Percentiles rank a stretch among this genome's conserved stretches.
These are phyloP conservation scores for Kingdonia uniflora DNA, from an alignment of 164 flowering plant genomes.

Conservation along the genomic window DNA sequence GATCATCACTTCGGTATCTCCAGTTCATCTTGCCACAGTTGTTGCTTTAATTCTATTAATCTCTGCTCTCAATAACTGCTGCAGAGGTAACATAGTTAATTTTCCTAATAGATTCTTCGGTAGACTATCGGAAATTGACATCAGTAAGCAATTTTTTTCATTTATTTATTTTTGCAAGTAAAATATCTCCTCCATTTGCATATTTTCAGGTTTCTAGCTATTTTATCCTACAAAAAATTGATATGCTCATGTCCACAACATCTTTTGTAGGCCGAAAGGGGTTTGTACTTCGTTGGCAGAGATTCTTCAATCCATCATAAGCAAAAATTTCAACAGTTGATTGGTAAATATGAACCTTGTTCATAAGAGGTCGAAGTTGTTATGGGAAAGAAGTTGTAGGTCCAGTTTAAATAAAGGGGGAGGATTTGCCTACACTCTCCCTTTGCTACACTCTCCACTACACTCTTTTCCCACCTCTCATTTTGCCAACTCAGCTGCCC, in stretches of 20 bases:
- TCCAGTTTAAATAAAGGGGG: conserved; percentile 8
- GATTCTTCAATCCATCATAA: conserved; percentile 40
- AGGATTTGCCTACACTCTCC: too few relatives aligned
- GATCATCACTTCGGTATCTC: too few relatives aligned
- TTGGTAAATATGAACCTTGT: conserved; percentile 42
- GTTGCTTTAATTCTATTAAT: too few relatives aligned
- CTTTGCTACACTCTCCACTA: too few relatives aligned
- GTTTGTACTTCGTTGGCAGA: conserved; percentile 71
- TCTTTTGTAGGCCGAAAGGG: conserved; percentile 63
- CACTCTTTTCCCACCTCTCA: too few relatives aligned
- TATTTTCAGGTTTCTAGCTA: neutral
- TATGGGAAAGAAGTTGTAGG: conserved; percentile 91
- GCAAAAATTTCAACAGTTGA: conserved; percentile 54
- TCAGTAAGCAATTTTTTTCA: too few relatives aligned
- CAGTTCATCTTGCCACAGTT: too few relatives aligned
- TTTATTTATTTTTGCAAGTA: too few relatives aligned
- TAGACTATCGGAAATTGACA: conserved; percentile 85
- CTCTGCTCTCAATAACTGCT: too few relatives aligned
- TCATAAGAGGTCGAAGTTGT: conserved; percentile 92
- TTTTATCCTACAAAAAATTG: neutral
- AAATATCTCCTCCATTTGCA: neutral
- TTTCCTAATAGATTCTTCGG: too few relatives aligned
- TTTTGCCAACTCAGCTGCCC: too few relatives aligned
- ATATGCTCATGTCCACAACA: neutral
- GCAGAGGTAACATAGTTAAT: too few relatives aligned